These are phyloP conservation scores for Penicillium italicum DNA, from an alignment of 2,329 filamentous ascomycete genomes.

Conservation along the genomic window DNA sequence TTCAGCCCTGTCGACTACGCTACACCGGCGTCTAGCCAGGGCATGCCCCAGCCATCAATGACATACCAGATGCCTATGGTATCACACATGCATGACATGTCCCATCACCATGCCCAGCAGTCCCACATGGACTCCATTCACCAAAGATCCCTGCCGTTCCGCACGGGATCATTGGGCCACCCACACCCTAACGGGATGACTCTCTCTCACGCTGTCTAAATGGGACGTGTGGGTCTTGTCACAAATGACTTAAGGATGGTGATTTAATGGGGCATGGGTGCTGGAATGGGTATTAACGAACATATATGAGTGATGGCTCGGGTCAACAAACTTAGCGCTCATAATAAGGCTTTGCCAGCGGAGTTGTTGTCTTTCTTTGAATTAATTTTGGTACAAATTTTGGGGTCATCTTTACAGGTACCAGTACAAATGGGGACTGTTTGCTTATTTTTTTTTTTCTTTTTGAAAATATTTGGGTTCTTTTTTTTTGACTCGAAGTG, in stretches of 20 bases:
- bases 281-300: constrained; percentile 20
- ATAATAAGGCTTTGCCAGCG: constrained; percentile 11
- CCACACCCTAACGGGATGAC: constrained; percentile 27
- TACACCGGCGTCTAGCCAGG: constrained; percentile 17
- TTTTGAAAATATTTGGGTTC: constrained; percentile 10
- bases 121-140: constrained; percentile 13
- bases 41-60: constrained; percentile 27
- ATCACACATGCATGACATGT: constrained; percentile 27
- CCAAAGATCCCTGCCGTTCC: constrained; percentile 27
- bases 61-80: constrained; percentile 30
- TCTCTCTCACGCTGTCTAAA: constrained; percentile 19
- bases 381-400: constrained; percentile 24
- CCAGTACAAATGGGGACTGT: constrained; percentile 13
- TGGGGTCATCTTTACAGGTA: constrained; percentile 7
- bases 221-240: constrained; percentile 6
- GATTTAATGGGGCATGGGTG: background rate
- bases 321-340: constrained; percentile 20
- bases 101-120: constrained; percentile 11
- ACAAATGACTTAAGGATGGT: background rate
- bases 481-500: background rate
- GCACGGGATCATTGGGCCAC: constrained; percentile 32
- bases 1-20: constrained; percentile 34
- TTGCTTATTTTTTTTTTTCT: background rate
- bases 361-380: constrained; percentile 14
- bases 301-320: constrained; percentile 28